Conservation (phyloP, 2,329 filamentous ascomycete species). For the Teratosphaeria zuluensis region DNA sequence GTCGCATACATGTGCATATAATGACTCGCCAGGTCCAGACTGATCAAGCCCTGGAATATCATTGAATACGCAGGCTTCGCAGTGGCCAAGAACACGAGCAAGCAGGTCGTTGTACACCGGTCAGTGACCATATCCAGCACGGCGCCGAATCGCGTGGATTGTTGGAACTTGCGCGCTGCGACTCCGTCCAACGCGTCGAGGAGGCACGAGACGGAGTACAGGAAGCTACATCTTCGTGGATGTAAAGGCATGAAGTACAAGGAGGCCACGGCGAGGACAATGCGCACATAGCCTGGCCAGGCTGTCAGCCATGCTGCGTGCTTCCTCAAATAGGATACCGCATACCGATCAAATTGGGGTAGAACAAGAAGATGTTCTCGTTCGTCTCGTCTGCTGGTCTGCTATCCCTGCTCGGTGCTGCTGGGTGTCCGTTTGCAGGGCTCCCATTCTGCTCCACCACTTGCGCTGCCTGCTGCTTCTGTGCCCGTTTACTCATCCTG, state of each 20-base stretch:
- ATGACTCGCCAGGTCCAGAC: constrained; percentile 86
- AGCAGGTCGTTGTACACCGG: constrained; percentile 87
- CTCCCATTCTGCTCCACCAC: background rate
- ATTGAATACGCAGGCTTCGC: constrained; percentile 93
- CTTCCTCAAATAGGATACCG: background rate
- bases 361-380: constrained; percentile 47
- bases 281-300: constrained; percentile 38
- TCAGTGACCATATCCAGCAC: constrained; percentile 99
- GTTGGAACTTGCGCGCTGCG: constrained; percentile 76
- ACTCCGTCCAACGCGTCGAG: constrained; percentile 92
- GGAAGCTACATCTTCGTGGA: constrained; percentile 82
- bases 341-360: constrained; percentile 44
- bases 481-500: background rate
- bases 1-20: constrained; percentile 99
- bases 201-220: constrained; percentile 89
- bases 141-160: constrained; percentile 90
- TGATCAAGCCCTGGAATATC: constrained; percentile 87
- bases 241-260: constrained; percentile 99
- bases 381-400: constrained; percentile 23
- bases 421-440: constrained; percentile 18
- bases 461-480: background rate
- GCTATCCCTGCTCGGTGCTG: constrained; percentile 10
- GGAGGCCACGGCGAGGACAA: constrained; percentile 64
- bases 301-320: background rate
- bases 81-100: constrained; percentile 88